Evolutionary conservation across 1,284 basidiomycete genomes (phyloP).

Genomic region (Xerocomus amazonicus): DNA sequence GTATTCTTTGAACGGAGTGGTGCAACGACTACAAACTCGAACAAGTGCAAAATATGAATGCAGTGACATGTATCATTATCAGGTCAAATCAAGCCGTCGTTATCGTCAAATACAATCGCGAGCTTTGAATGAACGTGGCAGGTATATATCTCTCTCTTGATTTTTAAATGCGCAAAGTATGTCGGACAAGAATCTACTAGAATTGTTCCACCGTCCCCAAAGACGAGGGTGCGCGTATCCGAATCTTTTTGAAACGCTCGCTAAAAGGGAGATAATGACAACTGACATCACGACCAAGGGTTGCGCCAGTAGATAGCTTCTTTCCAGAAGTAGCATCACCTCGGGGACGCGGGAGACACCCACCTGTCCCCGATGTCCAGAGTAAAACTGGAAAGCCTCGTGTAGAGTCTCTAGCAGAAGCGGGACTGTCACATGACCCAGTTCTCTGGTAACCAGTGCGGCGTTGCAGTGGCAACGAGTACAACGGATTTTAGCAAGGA

Average conservation of each 20-base stretch:
- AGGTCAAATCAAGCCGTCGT: conserved; percentile 1
- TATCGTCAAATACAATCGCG: conserved; percentile 30
- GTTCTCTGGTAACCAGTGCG: conserved; percentile 11
- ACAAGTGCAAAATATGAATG: background rate
- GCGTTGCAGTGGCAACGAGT: conserved; percentile 31
- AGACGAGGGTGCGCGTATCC: background rate
- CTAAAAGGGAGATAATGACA: conserved; percentile 1
- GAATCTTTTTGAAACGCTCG: conserved; percentile 1
- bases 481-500: conserved; percentile 32
- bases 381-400: conserved; percentile 18
- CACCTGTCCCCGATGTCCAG: conserved; percentile 18
- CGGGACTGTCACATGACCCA: conserved; percentile 10
- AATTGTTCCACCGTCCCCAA: background rate
- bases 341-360: conserved; percentile 28
- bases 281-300: conserved; percentile 7
- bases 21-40: conserved; percentile 5
- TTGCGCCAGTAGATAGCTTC: conserved; percentile 15
- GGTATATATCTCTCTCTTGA: conserved; percentile 2
- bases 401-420: conserved; percentile 17
- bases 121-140: conserved; percentile 6
- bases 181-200: conserved; percentile 1
- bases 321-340: conserved; percentile 26
- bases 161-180: conserved; percentile 19
- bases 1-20: conserved; percentile 1
- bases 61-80: no score